Base-by-base conservation (phyloP, 768 basidiomycete genomes). In the Lentinula guzmanii region DNA sequence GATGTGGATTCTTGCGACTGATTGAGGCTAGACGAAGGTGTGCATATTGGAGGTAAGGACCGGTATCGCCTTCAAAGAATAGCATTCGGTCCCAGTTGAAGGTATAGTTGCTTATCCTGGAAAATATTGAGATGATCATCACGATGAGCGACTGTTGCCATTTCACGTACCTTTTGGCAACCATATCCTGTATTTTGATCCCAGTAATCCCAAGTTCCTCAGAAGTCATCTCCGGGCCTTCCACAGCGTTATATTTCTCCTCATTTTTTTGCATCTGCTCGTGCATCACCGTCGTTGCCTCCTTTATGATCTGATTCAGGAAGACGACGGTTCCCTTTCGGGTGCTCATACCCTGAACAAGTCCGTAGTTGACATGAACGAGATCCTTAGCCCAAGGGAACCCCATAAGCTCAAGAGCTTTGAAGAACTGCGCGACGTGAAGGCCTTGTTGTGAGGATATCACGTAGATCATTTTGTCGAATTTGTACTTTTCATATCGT, bases 311-410 rank as follows among this genome's bases (percentile, higher is more conserved):
- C 68, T 91, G 82, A 65, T 88, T 83, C 41, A 91, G 74, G 77
- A 91, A 90, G 60, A 88, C 86, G 53, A 84, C 89, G 0, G 86
- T 89, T 35, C 86, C 87, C 70, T 80, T 85, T 9, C 83, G 80
- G 28, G 83, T 85, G 68, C 79, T 87, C 89, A 91, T 91, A 64
- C 89, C 89, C 11, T 4, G 43, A 16, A 45, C 16, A 6, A 13
- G 10, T 76, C 85, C 84, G 63, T 80, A 86, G 70, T 86, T 88
- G 70, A 90, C 76, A 72, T 91, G 89, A 68, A 87, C 81, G 50
- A 89, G 77, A 45, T 71, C 76, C 60, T 80, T 74, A 0, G 89
- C 87, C 81, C 82, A 90, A 1, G 81, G 76, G 70, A 83, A 83
- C 0, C 80, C 80, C 84, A 91, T 86, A n/a, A 89, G 76, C 59